phyloP scores from a whole-genome alignment of 371 early-diverging fungal species.

The Mortierella polycephala region DNA sequence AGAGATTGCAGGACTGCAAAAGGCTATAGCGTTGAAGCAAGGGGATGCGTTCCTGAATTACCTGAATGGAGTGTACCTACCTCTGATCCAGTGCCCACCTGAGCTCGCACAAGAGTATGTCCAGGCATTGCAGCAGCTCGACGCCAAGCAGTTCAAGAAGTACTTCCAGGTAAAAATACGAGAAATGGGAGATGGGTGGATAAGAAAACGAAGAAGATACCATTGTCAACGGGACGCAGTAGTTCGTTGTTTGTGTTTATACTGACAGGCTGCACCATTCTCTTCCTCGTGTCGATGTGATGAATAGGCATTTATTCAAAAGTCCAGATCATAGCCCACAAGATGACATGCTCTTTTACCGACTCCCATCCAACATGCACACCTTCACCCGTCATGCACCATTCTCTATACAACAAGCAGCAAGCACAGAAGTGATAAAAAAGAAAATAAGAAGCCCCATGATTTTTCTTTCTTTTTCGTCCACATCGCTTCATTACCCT shows the following conservation, averaged over 20 bases:
- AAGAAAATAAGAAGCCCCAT: background rate
- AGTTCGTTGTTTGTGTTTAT: background rate
- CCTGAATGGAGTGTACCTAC: slow-evolving; percentile 70
- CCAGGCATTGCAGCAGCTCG: slow-evolving; percentile 74
- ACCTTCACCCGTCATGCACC: background rate
- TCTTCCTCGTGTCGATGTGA: background rate
- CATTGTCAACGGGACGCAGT: background rate
- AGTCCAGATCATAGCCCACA: slow-evolving; percentile 34
- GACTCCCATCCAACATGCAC: background rate
- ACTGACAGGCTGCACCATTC: background rate
- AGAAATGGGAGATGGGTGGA: background rate
- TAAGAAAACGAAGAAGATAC: background rate
- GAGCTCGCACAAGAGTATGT: slow-evolving; percentile 70
- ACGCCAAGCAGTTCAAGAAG: slow-evolving; percentile 72
- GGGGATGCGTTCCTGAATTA: slow-evolving; percentile 74
- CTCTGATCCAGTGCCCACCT: slow-evolving; percentile 76
- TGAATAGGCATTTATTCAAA: slow-evolving; percentile 59
- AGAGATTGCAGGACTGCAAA: slow-evolving; percentile 84
- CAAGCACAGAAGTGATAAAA: background rate
- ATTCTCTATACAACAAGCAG: background rate
- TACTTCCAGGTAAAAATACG: slow-evolving; percentile 73
- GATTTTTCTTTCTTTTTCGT: background rate
- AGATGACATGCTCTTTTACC: background rate
- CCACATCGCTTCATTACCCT: background rate
- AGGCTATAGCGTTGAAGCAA: slow-evolving; percentile 71